Conservation (phyloP, 148 eudicot genomes). For the Hydrangea macrophylla region DNA sequence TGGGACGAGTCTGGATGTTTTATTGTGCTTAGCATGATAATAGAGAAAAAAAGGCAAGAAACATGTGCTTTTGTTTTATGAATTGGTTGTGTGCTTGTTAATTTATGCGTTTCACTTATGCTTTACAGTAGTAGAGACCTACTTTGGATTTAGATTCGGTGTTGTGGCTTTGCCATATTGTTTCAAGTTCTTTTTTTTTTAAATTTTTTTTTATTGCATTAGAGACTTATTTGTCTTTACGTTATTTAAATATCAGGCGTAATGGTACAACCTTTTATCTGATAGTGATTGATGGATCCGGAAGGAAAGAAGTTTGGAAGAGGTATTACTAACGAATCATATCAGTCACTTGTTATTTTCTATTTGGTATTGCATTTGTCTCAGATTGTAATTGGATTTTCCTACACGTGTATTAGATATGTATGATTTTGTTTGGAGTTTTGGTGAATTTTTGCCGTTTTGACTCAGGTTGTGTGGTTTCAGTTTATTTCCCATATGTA, state of each 20-base stretch:
- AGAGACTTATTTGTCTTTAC: no score
- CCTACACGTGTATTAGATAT: neutral
- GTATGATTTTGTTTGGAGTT: neutral
- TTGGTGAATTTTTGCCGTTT: neutral
- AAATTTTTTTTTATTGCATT: neutral
- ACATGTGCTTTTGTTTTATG: neutral
- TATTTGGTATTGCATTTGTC: no score
- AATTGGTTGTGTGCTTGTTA: neutral
- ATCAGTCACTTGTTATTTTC: neutral
- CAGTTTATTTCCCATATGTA: neutral
- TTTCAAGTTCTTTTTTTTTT: neutral
- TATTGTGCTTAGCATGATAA: neutral
- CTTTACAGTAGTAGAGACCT: neutral
- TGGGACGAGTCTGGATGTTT: no score
- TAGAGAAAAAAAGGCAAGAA: neutral
- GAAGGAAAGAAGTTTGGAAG: slow-evolving; percentile 84
- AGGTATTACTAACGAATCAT: slow-evolving; percentile 39
- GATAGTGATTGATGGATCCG: slow-evolving; percentile 73
- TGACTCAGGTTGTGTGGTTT: neutral
- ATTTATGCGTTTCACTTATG: neutral
- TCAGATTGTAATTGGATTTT: neutral
- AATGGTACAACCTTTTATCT: slow-evolving; percentile 30
- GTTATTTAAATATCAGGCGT: slow-evolving; percentile 27
- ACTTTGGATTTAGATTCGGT: neutral
- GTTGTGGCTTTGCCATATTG: neutral